These are phyloP conservation scores for Blastobotrys raffinosifermentans DNA, from an alignment of 1,139 yeast species.

Conservation along the genomic window DNA sequence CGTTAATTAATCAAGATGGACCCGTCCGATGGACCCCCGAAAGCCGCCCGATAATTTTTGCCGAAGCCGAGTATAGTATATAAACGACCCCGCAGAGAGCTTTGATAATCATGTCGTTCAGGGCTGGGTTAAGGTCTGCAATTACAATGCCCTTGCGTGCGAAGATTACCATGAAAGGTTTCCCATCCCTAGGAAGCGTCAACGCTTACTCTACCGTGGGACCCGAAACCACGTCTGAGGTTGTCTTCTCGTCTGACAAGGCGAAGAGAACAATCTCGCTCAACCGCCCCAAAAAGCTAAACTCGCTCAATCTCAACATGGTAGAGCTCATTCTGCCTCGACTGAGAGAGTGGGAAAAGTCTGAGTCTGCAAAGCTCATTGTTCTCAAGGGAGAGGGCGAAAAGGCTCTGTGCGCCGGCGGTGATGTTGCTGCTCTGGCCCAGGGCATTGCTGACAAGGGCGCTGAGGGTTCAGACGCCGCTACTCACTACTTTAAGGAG, in stretches of 20 bases:
- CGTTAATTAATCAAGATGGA: too few relatives aligned
- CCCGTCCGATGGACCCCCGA: too few relatives aligned
- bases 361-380: conserved; percentile 56
- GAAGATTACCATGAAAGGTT: conserved; percentile 20
- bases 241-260: conserved; percentile 55
- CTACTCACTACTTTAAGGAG: conserved; percentile 62
- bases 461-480: conserved; percentile 32
- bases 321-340: conserved; percentile 68
- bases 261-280: conserved; percentile 70
- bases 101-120: too few relatives aligned
- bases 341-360: conserved; percentile 67
- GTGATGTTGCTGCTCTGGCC: conserved; percentile 77
- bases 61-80: too few relatives aligned
- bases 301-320: conserved; percentile 80
- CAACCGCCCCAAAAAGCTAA: conserved; percentile 77
- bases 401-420: conserved; percentile 61
- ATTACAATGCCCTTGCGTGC: conserved; percentile 30
- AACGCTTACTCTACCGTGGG: neutral
- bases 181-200: conserved; percentile 5
- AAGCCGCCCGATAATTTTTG: too few relatives aligned
- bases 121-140: too few relatives aligned
- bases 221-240: conserved; percentile 38
- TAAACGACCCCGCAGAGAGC: too few relatives aligned
- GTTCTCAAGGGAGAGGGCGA: conserved; percentile 63
- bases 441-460: conserved; percentile 44